Percentiles rank a stretch among this genome's conserved stretches.
Evolutionary conservation across 2,329 filamentous ascomycete genomes (phyloP).

Genomic region (Escovopsis weberi): DNA sequence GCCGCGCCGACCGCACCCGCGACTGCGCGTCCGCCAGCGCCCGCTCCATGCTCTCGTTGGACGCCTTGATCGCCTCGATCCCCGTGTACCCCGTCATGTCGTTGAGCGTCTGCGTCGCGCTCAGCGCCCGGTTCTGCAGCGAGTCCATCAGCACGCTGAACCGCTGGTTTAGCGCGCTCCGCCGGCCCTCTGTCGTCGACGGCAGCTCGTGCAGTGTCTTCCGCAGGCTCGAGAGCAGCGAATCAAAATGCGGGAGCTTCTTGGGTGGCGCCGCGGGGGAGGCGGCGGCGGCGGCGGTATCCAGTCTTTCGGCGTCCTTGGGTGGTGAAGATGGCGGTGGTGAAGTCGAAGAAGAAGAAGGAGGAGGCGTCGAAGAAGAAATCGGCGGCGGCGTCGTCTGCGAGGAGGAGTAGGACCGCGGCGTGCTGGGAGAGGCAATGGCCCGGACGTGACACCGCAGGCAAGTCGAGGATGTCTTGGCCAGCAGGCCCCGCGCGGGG

Average conservation of each 20-base stretch:
- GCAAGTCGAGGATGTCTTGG: constrained; percentile 4
- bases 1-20: constrained; percentile 56
- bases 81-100: constrained; percentile 87
- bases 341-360: no score
- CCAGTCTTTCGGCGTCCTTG: constrained; percentile 6
- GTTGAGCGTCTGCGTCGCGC: constrained; percentile 79
- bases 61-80: constrained; percentile 71
- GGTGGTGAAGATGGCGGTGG: constrained; percentile 2
- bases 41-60: constrained; percentile 55
- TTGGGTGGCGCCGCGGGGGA: neutral
- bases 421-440: constrained; percentile 8
- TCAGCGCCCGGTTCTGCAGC: constrained; percentile 69
- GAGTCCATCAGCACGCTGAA: constrained; percentile 62
- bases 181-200: constrained; percentile 18
- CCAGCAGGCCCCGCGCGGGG: neutral
- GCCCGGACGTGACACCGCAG: constrained; percentile 9
- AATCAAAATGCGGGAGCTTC: neutral
- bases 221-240: neutral
- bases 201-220: constrained; percentile 14
- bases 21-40: constrained; percentile 44
- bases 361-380: no score
- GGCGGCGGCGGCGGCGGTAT: neutral
- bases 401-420: constrained; percentile 15
- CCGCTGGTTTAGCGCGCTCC: constrained; percentile 18
- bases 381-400: constrained; percentile 5